These are phyloP conservation scores for Podila verticillata DNA, from an alignment of 192 early-diverging fungal genomes.

Conservation along the genomic window DNA sequence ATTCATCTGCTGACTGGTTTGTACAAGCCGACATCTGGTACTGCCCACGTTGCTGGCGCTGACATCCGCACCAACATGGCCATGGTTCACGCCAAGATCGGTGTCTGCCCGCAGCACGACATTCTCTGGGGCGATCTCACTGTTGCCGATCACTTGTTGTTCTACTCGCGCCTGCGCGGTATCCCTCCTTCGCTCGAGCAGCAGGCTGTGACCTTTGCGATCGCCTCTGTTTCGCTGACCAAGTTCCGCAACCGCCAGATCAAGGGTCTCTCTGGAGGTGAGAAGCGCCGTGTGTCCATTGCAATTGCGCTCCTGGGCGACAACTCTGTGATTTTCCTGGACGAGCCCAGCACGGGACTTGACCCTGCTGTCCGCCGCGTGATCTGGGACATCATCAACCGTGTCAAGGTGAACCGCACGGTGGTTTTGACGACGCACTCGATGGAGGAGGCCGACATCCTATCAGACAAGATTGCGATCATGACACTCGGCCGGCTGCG, in stretches of 20 bases:
- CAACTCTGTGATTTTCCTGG: conserved; percentile 59
- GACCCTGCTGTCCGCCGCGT: conserved; percentile 60
- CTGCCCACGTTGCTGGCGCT: conserved; percentile 36
- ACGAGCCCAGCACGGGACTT: conserved; percentile 70
- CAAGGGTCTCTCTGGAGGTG: conserved; percentile 62
- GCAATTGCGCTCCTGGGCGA: conserved; percentile 65
- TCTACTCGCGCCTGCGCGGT: conserved; percentile 60
- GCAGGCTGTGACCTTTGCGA: conserved; percentile 26
- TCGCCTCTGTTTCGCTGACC: conserved; percentile 39
- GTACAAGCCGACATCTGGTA: conserved; percentile 35
- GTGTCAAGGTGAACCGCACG: conserved; percentile 55
- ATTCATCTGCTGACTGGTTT: conserved; percentile 44
- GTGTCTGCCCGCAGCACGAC: conserved; percentile 67
- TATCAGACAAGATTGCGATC: conserved; percentile 62
- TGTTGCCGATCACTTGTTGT: conserved; percentile 57
- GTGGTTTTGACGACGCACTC: conserved; percentile 71
- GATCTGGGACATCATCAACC: conserved; percentile 66
- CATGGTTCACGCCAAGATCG: conserved; percentile 50
- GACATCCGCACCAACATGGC: conserved; percentile 44
- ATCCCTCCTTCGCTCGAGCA: conserved; percentile 33
- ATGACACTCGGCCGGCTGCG: conserved; percentile 58
- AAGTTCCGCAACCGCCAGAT: conserved; percentile 50
- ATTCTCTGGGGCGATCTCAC: conserved; percentile 59
- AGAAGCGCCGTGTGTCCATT: conserved; percentile 66
- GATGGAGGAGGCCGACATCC: conserved; percentile 74